A percentile compares a stretch with the other conserved stretches of the same genome.
phyloP scores from a whole-genome alignment of 495 filamentous ascomycete species.

The Xylaria venustula region DNA sequence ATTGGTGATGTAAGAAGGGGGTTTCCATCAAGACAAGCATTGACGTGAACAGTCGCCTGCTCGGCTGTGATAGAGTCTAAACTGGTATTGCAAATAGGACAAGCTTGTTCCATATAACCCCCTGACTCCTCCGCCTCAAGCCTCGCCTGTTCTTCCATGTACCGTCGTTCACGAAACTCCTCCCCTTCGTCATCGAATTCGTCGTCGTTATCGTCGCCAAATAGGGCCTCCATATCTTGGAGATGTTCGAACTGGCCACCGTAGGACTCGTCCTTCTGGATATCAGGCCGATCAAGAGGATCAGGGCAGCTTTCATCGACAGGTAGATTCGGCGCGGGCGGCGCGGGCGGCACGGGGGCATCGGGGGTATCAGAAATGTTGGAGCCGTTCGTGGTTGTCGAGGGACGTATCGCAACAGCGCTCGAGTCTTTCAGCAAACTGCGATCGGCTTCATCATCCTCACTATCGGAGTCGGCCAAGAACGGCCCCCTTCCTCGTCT shows the following conservation, averaged over 20 bases:
- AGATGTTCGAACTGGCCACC: conserved; percentile 58
- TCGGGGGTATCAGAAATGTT: too few species aligned
- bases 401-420: conserved; percentile 2
- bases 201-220: conserved; percentile 49
- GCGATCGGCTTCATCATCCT: conserved; percentile 36
- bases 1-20: conserved; percentile 46
- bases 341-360: conserved; percentile 14
- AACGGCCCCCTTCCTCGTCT: conserved; percentile 51
- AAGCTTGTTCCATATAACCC: conserved; percentile 46
- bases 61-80: conserved; percentile 59
- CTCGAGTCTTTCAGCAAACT: not conserved
- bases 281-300: conserved; percentile 30
- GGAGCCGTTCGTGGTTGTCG: conserved; percentile 1
- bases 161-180: conserved; percentile 58
- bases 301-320: conserved; percentile 23
- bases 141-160: conserved; percentile 61
- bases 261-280: conserved; percentile 49
- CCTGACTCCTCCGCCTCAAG: conserved; percentile 54
- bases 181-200: conserved; percentile 53
- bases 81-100: conserved; percentile 73
- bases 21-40: conserved; percentile 86
- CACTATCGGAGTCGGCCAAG: conserved; percentile 67
- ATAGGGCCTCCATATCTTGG: conserved; percentile 59
- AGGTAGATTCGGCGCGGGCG: conserved; percentile 25
- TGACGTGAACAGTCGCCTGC: conserved; percentile 74